Evolutionary conservation across 1,139 yeast species (phyloP), one percentile per base, ranked within the genome.

Genomic region (Pichia cactophila): DNA sequence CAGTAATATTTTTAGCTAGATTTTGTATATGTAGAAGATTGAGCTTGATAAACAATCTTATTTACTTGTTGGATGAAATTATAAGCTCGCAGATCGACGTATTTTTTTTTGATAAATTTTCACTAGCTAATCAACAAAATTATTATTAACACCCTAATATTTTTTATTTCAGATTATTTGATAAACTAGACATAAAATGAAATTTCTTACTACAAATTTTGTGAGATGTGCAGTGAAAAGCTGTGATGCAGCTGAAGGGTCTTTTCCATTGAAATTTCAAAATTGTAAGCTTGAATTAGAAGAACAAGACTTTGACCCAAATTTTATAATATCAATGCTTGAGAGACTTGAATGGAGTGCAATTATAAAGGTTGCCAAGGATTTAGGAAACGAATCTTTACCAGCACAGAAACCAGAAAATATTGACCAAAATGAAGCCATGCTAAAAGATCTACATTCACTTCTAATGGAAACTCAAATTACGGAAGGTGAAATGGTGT

Each of bases 331-430:
- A 41, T 85, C 85, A 58, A 82, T 94, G 69, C 68, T 92, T 50
- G 89, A 85, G 42, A 78, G 96, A 67, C 70, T 92, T 44, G 89
- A 92, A 60, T 92, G 99, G 98, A 68, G 70, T 42, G 97, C 97
- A 2, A 70, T 92, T 17, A 64, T 88, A 28, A 63, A 72, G 47
- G 96, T 90, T 2, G 95, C 96, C 6, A 63, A 66, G 9, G 95
- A 88, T 61, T 75, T 85, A 56, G 87, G 94, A 4, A 86, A 86
- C 64, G 71, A 72, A 9, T 65, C 77, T 14, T 70, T 86, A 38
- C 95, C 95, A 16, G 63, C 71, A 4, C 68, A 66, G 38, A 84
- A 83, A 60, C 95, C 95, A 7, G 85, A 79, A 49, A 69, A 73
- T 43, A 42, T 55, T 12, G 57, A 50, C 23, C 48, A 49, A 3